Evolutionary conservation across 2,329 filamentous ascomycete genomes (phyloP), one percentile per base, ranked within the genome.

Genomic region (Decorospora gaudefroyi): DNA sequence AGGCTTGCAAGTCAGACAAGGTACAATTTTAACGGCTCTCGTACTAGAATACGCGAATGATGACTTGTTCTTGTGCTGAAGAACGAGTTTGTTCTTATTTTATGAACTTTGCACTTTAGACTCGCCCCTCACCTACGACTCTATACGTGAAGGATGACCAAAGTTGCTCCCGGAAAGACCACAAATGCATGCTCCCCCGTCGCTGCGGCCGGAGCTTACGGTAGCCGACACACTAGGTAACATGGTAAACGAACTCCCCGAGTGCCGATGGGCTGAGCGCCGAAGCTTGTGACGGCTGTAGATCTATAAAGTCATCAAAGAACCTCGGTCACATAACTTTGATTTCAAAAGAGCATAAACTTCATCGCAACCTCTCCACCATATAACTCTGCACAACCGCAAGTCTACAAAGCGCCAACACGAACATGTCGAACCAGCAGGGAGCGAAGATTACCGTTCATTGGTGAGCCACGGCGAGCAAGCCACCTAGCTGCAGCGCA

Each of bases 381-480:
- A 17, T 18, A 21, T 19, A 34, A 25, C 6, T 29, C 22, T 11
- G 3, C 17, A n/a, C 23, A 15, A 16, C n/a, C 7, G 4, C 12
- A 10, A 1, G 8, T 2, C 8, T 17, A 8, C 18, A 2, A 15
- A 12, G 6, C 2, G 4, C 1, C 16, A 6, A 13, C 12, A 36
- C n/a, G 27, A 47, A 10, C 11, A 62, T 60, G 45, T 43, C 57
- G 6, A 56, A 62, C 46, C 61, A 67, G 41, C 63, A 68, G 39
- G 61, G 59, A 22, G 64, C 59, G 29, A 69, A 68, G 50, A 65
- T 70, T 29, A 68, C 60, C 2, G 57, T 69, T 11, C 64, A 70
- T 49, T 69, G 67, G 67, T 70, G 57, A 43, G 65, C 46, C 17
- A 6, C 13, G 10, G 21, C 21, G 30, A 13, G 19, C 17, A 4